Percentiles rank a stretch among this genome's conserved stretches.
phyloP scores from a whole-genome alignment of 306 rosid species.

The Ammopiptanthus mongolicus region DNA sequence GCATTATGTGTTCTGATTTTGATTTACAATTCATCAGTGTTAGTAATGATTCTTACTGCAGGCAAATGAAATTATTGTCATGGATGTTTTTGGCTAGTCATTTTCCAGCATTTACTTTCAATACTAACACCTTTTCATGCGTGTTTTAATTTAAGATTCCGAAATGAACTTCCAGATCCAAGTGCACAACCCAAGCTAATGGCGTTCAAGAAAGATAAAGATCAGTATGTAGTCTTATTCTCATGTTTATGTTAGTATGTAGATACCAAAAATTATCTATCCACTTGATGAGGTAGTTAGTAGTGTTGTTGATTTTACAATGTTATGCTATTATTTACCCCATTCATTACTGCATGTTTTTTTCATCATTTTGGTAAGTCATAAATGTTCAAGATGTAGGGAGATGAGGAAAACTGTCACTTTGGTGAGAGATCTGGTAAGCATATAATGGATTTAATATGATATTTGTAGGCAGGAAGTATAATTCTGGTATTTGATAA shows the following conservation, averaged over 20 bases:
- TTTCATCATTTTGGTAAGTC: not conserved
- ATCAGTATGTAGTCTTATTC: constrained; percentile 63
- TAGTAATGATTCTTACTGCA: not conserved
- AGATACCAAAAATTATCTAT: not conserved
- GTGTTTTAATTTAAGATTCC: constrained; percentile 53
- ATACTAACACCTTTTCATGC: constrained; percentile 27
- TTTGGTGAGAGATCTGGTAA: not conserved
- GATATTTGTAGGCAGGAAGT: not conserved
- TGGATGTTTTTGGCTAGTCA: not conserved
- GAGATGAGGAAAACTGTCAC: not conserved
- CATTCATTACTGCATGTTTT: not conserved
- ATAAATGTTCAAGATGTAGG: not conserved
- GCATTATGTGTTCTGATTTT: not conserved
- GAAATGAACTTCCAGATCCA: constrained; percentile 97
- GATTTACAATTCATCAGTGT: not conserved
- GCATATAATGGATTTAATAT: not conserved
- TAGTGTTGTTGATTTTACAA: not conserved
- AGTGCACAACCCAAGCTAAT: constrained; percentile 98
- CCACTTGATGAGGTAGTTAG: not conserved
- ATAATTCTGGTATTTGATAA: not conserved
- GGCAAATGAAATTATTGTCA: not conserved
- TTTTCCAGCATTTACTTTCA: constrained; percentile 9
- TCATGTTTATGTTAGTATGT: not conserved
- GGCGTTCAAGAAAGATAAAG: constrained; percentile 83
- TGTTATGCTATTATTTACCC: not conserved